Conservation (phyloP, 2,329 filamentous ascomycete genomes). For the Venturiaceae sp. region DNA sequence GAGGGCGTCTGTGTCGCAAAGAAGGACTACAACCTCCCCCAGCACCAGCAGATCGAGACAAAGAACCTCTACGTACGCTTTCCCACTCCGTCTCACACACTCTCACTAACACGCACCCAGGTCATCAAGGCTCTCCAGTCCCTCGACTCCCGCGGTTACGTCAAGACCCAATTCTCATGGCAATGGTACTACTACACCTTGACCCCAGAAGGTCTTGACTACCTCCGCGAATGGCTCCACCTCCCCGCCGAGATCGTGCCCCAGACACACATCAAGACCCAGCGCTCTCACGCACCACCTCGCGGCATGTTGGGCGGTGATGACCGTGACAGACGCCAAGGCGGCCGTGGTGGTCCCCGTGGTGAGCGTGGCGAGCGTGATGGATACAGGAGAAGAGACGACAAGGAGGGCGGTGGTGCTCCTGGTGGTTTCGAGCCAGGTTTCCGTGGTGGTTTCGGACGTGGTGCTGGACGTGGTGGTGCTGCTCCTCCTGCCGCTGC, state of each 20-base stretch:
- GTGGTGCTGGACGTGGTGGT: conserved; percentile 4
- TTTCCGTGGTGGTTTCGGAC: conserved; percentile 33
- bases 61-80: conserved; percentile 84
- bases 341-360: conserved; percentile 65
- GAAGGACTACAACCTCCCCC: conserved; percentile 98
- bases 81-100: neutral
- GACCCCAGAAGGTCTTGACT: conserved; percentile 98
- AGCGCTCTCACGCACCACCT: conserved; percentile 95
- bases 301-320: conserved; percentile 92
- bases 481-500: neutral
- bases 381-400: conserved; percentile 85
- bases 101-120: conserved; percentile 20
- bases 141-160: conserved; percentile 91
- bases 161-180: conserved; percentile 95
- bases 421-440: conserved; percentile 33
- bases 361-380: conserved; percentile 64
- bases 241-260: conserved; percentile 98
- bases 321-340: conserved; percentile 75
- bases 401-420: conserved; percentile 31
- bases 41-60: conserved; percentile 97
- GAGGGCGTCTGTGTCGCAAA: conserved; percentile 87
- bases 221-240: conserved; percentile 99
- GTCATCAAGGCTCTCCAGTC: conserved; percentile 99
- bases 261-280: conserved; percentile 99
- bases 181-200: conserved; percentile 91